phyloP scores from a whole-genome alignment of 768 basidiomycete species.

The Collybia nuda region DNA sequence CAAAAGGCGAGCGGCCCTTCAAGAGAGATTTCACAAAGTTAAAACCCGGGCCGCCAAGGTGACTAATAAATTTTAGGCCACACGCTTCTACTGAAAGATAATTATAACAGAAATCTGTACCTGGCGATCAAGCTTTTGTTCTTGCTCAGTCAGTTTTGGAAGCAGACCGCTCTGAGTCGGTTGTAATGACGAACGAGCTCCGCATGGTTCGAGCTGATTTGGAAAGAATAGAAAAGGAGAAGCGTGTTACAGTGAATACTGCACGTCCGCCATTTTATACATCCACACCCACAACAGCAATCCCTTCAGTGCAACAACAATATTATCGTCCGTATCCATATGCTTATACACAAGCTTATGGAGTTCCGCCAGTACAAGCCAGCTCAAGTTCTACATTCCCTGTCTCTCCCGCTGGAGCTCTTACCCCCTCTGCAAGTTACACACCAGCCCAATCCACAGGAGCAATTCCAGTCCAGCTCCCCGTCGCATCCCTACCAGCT shows the following conservation, averaged over 20 bases:
- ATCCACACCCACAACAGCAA: slow-evolving; percentile 24
- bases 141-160: slow-evolving; percentile 68
- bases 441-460: slow-evolving; percentile 36
- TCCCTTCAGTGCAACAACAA: slow-evolving; percentile 39
- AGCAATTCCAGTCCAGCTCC: slow-evolving; percentile 69
- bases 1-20: slow-evolving; percentile 53
- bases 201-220: slow-evolving; percentile 62
- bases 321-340: slow-evolving; percentile 70
- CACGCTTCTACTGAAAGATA: background rate
- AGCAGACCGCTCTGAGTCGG: slow-evolving; percentile 61
- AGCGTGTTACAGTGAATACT: slow-evolving; percentile 47
- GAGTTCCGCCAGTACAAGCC: slow-evolving; percentile 21
- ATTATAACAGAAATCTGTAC: slow-evolving; percentile 52
- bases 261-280: slow-evolving; percentile 43
- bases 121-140: slow-evolving; percentile 62
- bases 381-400: slow-evolving; percentile 33
- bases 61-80: slow-evolving; percentile 12
- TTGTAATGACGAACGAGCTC: slow-evolving; percentile 56
- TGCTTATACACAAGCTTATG: slow-evolving; percentile 62
- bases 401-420: slow-evolving; percentile 20
- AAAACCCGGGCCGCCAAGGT: slow-evolving; percentile 60
- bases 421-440: slow-evolving; percentile 26
- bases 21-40: slow-evolving; percentile 56
- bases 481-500: slow-evolving; percentile 62
- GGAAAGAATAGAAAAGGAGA: slow-evolving; percentile 70